Conservation (phyloP, 2,329 filamentous ascomycete genomes). For the Raffaelea arxii region DNA sequence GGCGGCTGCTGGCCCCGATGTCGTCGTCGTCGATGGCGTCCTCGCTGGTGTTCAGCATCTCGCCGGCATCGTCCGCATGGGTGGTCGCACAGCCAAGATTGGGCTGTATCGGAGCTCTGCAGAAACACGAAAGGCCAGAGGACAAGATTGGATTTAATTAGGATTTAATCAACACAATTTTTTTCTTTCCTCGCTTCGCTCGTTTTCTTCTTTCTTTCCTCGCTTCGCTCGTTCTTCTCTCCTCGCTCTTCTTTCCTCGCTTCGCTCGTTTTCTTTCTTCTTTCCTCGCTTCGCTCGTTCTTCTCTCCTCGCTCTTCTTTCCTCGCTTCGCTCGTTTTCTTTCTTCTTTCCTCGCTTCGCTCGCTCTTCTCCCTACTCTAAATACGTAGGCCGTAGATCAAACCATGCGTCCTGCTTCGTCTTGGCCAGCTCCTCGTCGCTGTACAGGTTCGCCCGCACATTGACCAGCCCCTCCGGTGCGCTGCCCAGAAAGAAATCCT, state of each 20-base stretch:
- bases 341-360: no score
- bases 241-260: no score
- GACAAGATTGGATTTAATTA: constrained; percentile 12
- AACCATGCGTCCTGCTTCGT: constrained; percentile 9
- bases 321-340: no score
- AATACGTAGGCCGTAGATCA: constrained; percentile 9
- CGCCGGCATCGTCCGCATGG: constrained; percentile 32
- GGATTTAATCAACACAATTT: no score
- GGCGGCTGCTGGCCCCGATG: constrained; percentile 9
- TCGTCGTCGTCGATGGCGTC: constrained; percentile 12
- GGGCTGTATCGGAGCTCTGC: constrained; percentile 10
- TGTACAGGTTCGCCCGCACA: constrained; percentile 14
- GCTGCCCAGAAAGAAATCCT: constrained; percentile 12
- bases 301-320: no score
- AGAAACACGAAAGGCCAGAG: constrained; percentile 8
- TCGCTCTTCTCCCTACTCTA: constrained; percentile 1
- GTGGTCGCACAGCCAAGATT: constrained; percentile 9
- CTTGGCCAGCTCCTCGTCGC: constrained; percentile 8
- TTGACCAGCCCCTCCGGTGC: constrained; percentile 9
- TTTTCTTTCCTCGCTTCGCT: no score
- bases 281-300: no score
- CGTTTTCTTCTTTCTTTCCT: no score
- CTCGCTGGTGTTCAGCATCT: constrained; percentile 25
- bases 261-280: no score
- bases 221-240: no score